Evolutionary conservation across 306 rosid species (phyloP), one percentile per base, ranked within the genome.

Genomic region (Lathyrus oleraceus): DNA sequence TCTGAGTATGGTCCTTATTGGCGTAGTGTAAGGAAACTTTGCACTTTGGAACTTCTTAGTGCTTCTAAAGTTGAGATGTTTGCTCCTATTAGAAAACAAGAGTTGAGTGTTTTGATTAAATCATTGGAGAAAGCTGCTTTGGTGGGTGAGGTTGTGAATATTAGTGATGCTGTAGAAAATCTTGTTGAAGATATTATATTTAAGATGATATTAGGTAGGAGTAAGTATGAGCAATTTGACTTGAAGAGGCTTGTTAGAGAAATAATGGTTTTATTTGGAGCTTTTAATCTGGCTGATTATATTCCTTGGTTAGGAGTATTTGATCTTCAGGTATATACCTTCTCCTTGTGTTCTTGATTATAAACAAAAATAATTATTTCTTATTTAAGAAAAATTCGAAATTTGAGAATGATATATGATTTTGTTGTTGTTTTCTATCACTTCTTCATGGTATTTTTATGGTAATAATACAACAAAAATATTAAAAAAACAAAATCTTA

Each of bases 11-110:
- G 54, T 15, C 10, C 54, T 6, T 48, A 15, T 15, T 48, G 54
- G 54, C 54, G 54, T 48, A 61, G 65, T 43, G 3, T 73, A 59
- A 81, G 65, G 67, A 81, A 81, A 42, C 3, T 81, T 4, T 73
- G 82, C 35, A 49, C 23, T 0, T 35, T 68, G 3, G 72, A 77
- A 10, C 73, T 81, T 43, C 30, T 81, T 1, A 30, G 44, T 43
- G 6, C 77, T 3, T 53, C 81, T 2, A 77, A 53, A 5, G 15
- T 64, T 54, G 73, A 70, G 13, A 2, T 13, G 9, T 77, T 30
- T 54, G 62, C 20, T 19, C 68, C 68, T 21, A 1, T 70, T 15
- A 70, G 77, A 49, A 54, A 10, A 57, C 32, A 65, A 9, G 54
- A 68, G 70, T 1, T 76, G 9, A 13, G 12, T 36, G 0, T 6